Evolutionary conservation across 768 basidiomycete genomes (phyloP).

Genomic region (Cyclocybe aegerita): DNA sequence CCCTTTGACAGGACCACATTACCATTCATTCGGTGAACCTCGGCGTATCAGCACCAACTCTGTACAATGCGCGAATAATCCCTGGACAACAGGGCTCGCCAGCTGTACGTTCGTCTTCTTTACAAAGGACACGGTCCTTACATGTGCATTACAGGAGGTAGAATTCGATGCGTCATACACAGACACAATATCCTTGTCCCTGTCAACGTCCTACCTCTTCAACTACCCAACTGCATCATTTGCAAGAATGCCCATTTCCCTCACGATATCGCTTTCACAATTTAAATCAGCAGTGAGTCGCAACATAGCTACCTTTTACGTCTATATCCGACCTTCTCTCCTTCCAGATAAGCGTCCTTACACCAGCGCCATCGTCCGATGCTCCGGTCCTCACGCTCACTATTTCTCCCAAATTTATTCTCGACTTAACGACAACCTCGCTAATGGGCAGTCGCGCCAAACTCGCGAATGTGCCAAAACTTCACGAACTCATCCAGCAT

Average conservation of each 20-base stretch:
- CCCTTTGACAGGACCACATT: slow-evolving; percentile 68
- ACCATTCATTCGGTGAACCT: slow-evolving; percentile 83
- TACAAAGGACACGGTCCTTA: slow-evolving; percentile 7
- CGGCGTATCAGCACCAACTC: slow-evolving; percentile 74
- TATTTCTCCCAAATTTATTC: slow-evolving; percentile 82
- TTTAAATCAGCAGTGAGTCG: slow-evolving; percentile 65
- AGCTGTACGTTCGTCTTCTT: slow-evolving; percentile 13
- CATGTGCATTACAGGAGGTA: slow-evolving; percentile 47
- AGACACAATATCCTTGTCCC: slow-evolving; percentile 83
- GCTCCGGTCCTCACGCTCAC: slow-evolving; percentile 69
- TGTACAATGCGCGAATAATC: slow-evolving; percentile 66
- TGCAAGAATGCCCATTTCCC: slow-evolving; percentile 75
- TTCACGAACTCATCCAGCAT: slow-evolving; percentile 90
- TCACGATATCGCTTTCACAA: slow-evolving; percentile 75
- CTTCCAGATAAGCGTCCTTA: slow-evolving; percentile 60
- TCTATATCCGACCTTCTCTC: background rate
- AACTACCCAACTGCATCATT: slow-evolving; percentile 85
- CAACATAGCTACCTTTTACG: background rate
- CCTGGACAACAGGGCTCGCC: slow-evolving; percentile 15
- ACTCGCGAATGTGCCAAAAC: slow-evolving; percentile 93
- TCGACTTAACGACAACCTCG: slow-evolving; percentile 88
- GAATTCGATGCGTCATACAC: slow-evolving; percentile 84
- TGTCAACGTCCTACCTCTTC: slow-evolving; percentile 80
- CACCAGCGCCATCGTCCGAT: slow-evolving; percentile 54
- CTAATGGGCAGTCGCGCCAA: slow-evolving; percentile 97